Evolutionary conservation across 176 grass and related monocot species (phyloP).

Genomic region (Oryza meridionalis): DNA sequence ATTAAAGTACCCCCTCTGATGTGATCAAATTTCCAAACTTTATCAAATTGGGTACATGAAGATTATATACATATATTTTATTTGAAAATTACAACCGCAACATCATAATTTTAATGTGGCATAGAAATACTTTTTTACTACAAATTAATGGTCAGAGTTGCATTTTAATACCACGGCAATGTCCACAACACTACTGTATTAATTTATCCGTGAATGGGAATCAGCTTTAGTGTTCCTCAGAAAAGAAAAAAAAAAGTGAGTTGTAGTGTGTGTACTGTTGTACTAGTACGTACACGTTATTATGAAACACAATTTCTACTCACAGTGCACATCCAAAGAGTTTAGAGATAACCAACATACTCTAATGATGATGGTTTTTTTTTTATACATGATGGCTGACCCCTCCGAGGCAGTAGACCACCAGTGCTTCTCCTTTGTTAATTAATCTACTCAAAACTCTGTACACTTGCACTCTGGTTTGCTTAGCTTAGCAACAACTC

Average conservation of each 20-base stretch:
- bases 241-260: background rate
- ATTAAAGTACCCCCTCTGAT: background rate
- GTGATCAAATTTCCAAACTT: background rate
- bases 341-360: conserved; percentile 44
- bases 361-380: conserved; percentile 32
- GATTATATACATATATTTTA: background rate
- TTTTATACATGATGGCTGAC: conserved; percentile 10
- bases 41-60: background rate
- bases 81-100: too few relatives aligned
- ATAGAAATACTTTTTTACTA: too few relatives aligned
- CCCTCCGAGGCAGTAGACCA: conserved; percentile 3
- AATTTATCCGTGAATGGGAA: too few relatives aligned
- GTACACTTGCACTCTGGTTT: conserved; percentile 25
- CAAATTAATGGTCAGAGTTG: too few relatives aligned
- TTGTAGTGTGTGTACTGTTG: background rate
- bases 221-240: background rate
- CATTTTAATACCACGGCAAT: too few relatives aligned
- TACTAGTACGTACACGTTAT: background rate
- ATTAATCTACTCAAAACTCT: conserved; percentile 1
- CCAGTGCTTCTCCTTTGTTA: background rate
- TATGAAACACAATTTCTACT: background rate
- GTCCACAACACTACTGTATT: too few relatives aligned
- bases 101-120: too few relatives aligned
- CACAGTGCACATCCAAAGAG: background rate
- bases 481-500: background rate